A percentile compares a stretch with the other conserved stretches of the same genome.
Conservation (phyloP, 1,284 basidiomycete species). For the Ustilago trichophora region DNA sequence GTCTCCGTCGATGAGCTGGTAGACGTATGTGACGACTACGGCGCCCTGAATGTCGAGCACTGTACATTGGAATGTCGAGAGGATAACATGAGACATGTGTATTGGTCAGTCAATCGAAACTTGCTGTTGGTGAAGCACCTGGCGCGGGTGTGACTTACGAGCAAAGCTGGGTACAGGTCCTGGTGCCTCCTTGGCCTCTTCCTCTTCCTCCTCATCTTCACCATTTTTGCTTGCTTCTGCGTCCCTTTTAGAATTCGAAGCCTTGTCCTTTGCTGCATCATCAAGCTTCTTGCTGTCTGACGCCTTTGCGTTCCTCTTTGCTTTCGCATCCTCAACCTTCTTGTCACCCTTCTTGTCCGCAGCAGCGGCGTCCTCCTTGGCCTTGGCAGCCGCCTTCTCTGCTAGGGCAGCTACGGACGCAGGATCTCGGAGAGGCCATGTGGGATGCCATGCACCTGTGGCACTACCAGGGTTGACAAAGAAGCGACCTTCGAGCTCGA, state of each 20-base stretch:
- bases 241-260: conserved; percentile 15
- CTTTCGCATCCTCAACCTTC: conserved; percentile 18
- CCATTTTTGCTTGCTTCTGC: conserved; percentile 8
- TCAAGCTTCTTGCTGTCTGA: conserved; percentile 23
- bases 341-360: conserved; percentile 20
- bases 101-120: conserved; percentile 1
- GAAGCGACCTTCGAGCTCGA: conserved; percentile 88
- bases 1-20: conserved; percentile 64
- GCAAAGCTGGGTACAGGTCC: conserved; percentile 57
- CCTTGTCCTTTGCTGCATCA: conserved; percentile 24
- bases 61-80: background rate
- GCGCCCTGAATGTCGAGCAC: conserved; percentile 65
- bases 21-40: conserved; percentile 64
- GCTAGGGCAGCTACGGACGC: conserved; percentile 22
- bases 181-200: conserved; percentile 42
- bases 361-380: conserved; percentile 14
- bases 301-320: conserved; percentile 19
- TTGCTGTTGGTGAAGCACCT: no score
- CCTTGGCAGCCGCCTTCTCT: conserved; percentile 19
- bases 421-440: conserved; percentile 69
- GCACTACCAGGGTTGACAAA: conserved; percentile 96
- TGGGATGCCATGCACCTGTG: conserved; percentile 82
- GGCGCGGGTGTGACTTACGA: conserved; percentile 24
- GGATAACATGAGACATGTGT: background rate
- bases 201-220: conserved; percentile 13